Evolutionary conservation across 495 filamentous ascomycete species (phyloP), one percentile per base, ranked within the genome.

Genomic region (Opeltia flavorubescens): DNA sequence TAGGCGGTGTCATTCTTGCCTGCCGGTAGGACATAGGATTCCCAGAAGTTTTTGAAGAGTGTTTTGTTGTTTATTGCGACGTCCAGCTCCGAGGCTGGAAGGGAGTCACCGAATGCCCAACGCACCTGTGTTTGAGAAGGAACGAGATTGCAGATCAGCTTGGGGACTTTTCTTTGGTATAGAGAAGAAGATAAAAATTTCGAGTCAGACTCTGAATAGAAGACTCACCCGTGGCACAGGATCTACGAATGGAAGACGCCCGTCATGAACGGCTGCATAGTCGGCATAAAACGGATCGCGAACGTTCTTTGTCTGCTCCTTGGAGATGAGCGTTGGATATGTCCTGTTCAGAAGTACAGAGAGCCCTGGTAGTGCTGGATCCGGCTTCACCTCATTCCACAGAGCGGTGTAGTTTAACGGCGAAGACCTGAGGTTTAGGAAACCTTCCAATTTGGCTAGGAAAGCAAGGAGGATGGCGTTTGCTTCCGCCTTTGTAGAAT

Each of bases 81-180:
- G 6, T 40, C 42, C 7, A 70, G 52, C 0, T 59, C 59, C 1
- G 62, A 55, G 13, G 58, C 55, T 0, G 69, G 62, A 33, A 65
- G 58, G 1, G 53, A 40, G 47, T 74, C 68, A 24, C 70, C 77
- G 54, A 64, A 79, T 0, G 58, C 61, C 76, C 77, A 84, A 6
- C 78, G 70, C 1, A 62, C 39, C 53, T 55, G 11, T 24, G 30
- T n/a, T 20, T 27, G 9, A 9, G n/a, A n/a, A n/a, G n/a, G n/a
- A n/a, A n/a, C n/a, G n/a, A n/a, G n/a, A n/a, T n/a, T n/a, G n/a
- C n/a, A n/a, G n/a, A n/a, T n/a, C n/a, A n/a, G n/a, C n/a, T n/a
- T n/a, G n/a, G n/a, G n/a, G n/a, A n/a, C n/a, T n/a, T n/a, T n/a
- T n/a, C n/a, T n/a, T n/a, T n/a, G n/a, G n/a, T n/a, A n/a, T n/a